Conservation (phyloP, 225 moss, liverwort and hornwort species). For the Sphagnum contortum region DNA sequence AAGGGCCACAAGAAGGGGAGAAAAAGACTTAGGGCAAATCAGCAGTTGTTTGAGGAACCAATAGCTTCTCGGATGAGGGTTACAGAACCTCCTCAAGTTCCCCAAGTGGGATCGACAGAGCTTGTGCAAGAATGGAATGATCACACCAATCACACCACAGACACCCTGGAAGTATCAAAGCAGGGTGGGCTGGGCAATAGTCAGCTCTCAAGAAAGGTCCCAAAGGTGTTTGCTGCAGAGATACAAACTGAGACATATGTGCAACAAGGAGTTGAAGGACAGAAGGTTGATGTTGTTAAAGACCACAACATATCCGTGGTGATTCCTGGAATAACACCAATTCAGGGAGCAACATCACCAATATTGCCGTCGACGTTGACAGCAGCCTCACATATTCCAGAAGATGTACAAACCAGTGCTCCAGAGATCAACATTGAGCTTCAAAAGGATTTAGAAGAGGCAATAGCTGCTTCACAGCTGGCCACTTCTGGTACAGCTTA, state of each 20-base stretch:
- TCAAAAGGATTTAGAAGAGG: slow-evolving; percentile 9
- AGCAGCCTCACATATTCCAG: slow-evolving; percentile 1
- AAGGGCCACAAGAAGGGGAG: slow-evolving; percentile 31
- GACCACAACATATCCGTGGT: slow-evolving; percentile 2
- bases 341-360: neutral
- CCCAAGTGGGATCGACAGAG: neutral
- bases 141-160: too few relatives aligned
- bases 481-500: neutral
- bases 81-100: slow-evolving; percentile 15
- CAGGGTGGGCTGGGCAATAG: neutral
- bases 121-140: too few relatives aligned
- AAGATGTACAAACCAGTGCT: neutral
- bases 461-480: slow-evolving; percentile 1
- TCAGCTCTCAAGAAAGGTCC: slow-evolving; percentile 2
- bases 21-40: slow-evolving; percentile 29
- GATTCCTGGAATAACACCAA: slow-evolving; percentile 2
- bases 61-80: slow-evolving; percentile 32
- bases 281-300: slow-evolving; percentile 2
- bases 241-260: neutral
- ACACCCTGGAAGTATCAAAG: too few relatives aligned
- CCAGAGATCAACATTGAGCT: slow-evolving; percentile 10
- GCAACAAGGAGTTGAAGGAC: neutral
- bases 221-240: slow-evolving; percentile 4
- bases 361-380: neutral
- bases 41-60: slow-evolving; percentile 29